Conservation (phyloP, 2,329 filamentous ascomycete genomes). For the Diaporthe vexans region DNA sequence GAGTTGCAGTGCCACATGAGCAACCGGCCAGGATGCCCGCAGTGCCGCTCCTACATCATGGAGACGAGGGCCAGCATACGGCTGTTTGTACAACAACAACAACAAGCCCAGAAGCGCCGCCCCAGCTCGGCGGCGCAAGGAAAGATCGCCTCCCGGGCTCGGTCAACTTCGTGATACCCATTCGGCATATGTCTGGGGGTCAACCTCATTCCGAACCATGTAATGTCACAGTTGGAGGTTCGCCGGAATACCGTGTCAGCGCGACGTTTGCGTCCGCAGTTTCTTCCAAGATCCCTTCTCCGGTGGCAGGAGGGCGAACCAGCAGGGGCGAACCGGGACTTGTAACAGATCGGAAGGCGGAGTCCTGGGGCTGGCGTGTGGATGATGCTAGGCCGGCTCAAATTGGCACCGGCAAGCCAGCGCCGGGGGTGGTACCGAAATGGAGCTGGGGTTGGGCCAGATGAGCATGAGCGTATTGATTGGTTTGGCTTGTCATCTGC, state of each 20-base stretch:
- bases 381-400: background rate
- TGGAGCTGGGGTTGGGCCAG: slow-evolving; percentile 34
- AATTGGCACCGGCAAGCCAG: background rate
- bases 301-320: no score
- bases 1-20: background rate
- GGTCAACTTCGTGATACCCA: slow-evolving; percentile 19
- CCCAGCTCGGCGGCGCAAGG: background rate
- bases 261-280: background rate
- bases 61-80: background rate
- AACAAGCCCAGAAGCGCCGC: background rate
- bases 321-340: no score
- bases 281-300: background rate
- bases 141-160: background rate
- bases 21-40: background rate
- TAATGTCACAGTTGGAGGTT: no score
- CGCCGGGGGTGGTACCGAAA: background rate
- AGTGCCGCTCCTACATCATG: background rate
- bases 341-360: background rate
- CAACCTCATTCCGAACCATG: background rate
- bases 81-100: no score
- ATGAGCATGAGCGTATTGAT: background rate
- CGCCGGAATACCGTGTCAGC: background rate
- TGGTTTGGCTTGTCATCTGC: background rate
- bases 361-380: background rate
- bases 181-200: background rate